These are phyloP conservation scores for Botryosphaeria dothidea DNA, from an alignment of 2,329 filamentous ascomycete species.

Conservation along the genomic window DNA sequence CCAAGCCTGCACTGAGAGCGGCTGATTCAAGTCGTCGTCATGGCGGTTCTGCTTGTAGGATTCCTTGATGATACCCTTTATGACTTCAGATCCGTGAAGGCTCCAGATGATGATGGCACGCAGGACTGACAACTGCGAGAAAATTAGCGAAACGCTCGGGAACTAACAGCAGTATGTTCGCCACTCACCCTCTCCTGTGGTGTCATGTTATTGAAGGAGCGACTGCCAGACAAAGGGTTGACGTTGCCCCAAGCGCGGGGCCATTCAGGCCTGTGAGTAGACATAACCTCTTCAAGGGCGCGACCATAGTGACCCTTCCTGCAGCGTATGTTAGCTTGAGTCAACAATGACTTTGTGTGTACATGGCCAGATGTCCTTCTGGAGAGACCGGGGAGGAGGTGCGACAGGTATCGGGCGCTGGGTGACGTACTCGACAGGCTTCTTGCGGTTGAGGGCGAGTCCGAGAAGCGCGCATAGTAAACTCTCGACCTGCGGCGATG, in stretches of 20 bases:
- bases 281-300: slow-evolving; percentile 89
- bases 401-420: slow-evolving; percentile 21
- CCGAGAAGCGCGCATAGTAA: slow-evolving; percentile 87
- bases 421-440: slow-evolving; percentile 88
- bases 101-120: slow-evolving; percentile 86
- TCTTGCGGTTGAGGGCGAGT: slow-evolving; percentile 92
- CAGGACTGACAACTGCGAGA: slow-evolving; percentile 72
- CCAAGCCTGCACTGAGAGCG: slow-evolving; percentile 87
- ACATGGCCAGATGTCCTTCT: not conserved
- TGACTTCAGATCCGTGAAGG: slow-evolving; percentile 79
- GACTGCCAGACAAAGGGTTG: slow-evolving; percentile 79
- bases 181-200: slow-evolving; percentile 74
- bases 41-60: slow-evolving; percentile 87
- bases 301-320: slow-evolving; percentile 91
- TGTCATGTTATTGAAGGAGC: slow-evolving; percentile 79
- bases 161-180: not conserved
- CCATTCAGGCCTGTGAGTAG: slow-evolving; percentile 86
- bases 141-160: slow-evolving; percentile 25
- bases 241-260: slow-evolving; percentile 76
- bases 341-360: not conserved
- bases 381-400: not conserved
- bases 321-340: slow-evolving; percentile 34
- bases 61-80: slow-evolving; percentile 80
- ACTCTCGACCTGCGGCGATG: slow-evolving; percentile 82
- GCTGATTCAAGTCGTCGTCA: slow-evolving; percentile 76